Base-by-base conservation (phyloP, 208 protist species). In the Leishmania major region DNA sequence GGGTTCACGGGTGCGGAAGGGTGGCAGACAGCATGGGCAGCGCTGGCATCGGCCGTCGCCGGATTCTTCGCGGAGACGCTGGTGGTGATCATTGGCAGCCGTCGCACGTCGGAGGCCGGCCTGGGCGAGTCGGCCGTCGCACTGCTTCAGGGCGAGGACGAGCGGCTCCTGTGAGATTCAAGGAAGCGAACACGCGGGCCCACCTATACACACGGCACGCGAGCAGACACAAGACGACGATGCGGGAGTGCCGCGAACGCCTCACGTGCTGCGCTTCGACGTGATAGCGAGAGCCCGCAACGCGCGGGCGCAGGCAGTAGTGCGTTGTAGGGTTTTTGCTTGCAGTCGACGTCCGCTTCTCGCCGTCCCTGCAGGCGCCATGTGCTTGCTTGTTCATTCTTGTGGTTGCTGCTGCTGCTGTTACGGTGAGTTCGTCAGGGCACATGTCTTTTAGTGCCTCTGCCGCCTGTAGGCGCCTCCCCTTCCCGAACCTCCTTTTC, bases 1-100 rank as follows among this genome's bases (percentile, higher is more conserved):
- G 84, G 84, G 19, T 90, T 88, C 76, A 69, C 79, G n/a, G 17
- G 11, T n/a, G 49, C 70, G 13, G 43, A 17, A 13, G 87, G 87
- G 6, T 84, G 64, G 51, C 2, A 64, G 5, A 15, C 51, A 0
- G 40, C 55, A 66, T 83, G 80, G 76, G 70, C 60, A 1, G 66
- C 79, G 1, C 71, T 85, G 4, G 37, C 10, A 0, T 17, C 79
- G 5, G 71, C 49, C 31, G 40, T 62, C 3, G 31, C 59, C 11
- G 72, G 31, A 0, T 15, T 81, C 37, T 40, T 85, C 43, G 62
- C 59, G 13, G 82, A 85, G 51, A 19, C 81, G 60, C 40, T 81
- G 51, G 51, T 78, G 67, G 57, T 85, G 59, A 60, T 64, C 13
- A 55, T 82, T 8, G 66, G 73, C 1, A 51, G 60, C 49, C 82